phyloP scores from a whole-genome alignment of 176 grass and related monocot genomes.

The Areca catechu region DNA sequence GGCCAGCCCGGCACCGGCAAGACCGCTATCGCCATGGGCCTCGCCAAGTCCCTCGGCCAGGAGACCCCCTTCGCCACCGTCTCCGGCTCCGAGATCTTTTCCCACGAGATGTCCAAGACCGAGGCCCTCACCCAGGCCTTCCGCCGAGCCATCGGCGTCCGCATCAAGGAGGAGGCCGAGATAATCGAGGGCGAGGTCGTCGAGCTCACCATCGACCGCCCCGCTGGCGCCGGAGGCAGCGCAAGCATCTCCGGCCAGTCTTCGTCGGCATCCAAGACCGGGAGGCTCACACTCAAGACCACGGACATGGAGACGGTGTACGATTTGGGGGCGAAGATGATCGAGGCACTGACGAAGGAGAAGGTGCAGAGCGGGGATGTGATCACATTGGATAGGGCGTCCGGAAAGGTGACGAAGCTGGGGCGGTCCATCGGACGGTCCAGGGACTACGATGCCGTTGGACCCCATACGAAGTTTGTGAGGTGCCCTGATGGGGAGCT shows the following conservation, averaged over 20 bases:
- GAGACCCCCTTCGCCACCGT: constrained; percentile 90
- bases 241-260: constrained; percentile 9
- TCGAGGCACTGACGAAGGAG: constrained; percentile 85
- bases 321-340: constrained; percentile 94
- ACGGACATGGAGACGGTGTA: constrained; percentile 98
- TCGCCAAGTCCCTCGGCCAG: constrained; percentile 82
- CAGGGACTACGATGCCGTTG: constrained; percentile 78
- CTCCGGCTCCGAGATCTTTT: constrained; percentile 84
- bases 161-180: constrained; percentile 98
- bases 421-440: constrained; percentile 74
- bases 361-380: constrained; percentile 97
- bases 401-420: constrained; percentile 87
- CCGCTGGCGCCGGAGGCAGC: constrained; percentile 20
- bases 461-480: constrained; percentile 77
- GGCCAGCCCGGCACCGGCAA: constrained; percentile 93
- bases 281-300: constrained; percentile 81
- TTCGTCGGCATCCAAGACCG: constrained; percentile 35
- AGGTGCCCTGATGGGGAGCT: constrained; percentile 91
- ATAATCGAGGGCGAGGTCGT: constrained; percentile 99
- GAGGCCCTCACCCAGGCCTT: constrained; percentile 89
- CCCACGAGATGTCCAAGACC: constrained; percentile 88
- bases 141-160: constrained; percentile 80
- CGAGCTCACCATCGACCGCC: constrained; percentile 84
- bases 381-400: constrained; percentile 67
- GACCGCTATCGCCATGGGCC: constrained; percentile 89